phyloP scores from a whole-genome alignment of 2,329 filamentous ascomycete genomes.

The Colletotrichum sp. region DNA sequence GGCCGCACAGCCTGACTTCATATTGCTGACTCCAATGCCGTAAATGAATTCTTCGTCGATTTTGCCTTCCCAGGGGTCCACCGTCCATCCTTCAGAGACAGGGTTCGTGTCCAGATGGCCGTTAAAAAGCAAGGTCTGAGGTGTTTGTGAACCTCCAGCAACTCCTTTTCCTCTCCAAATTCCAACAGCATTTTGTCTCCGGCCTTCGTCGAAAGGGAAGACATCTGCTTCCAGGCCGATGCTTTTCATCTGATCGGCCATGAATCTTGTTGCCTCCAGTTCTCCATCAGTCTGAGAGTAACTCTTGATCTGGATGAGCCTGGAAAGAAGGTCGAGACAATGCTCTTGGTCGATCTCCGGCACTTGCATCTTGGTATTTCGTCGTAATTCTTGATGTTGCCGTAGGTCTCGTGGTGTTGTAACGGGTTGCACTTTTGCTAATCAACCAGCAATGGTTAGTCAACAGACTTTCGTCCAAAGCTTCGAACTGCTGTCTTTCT shows the following conservation, averaged over 20 bases:
- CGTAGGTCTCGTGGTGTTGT: background rate
- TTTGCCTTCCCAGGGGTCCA: slow-evolving; percentile 33
- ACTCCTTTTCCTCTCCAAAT: slow-evolving; percentile 14
- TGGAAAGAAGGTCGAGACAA: slow-evolving; percentile 27
- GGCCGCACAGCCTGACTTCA: slow-evolving; percentile 33
- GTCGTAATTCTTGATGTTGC: background rate
- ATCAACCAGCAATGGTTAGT: background rate
- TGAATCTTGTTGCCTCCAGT: slow-evolving; percentile 24
- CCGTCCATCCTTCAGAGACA: slow-evolving; percentile 32
- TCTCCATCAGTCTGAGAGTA: slow-evolving; percentile 32
- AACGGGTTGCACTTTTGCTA: background rate
- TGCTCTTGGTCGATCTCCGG: slow-evolving; percentile 27
- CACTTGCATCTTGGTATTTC: background rate
- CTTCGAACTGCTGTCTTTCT: background rate
- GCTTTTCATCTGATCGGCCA: slow-evolving; percentile 24
- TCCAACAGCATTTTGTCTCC: slow-evolving; percentile 28
- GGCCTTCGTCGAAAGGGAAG: slow-evolving; percentile 25
- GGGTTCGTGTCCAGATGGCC: slow-evolving; percentile 34
- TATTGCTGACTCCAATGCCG: slow-evolving; percentile 33
- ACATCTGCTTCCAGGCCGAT: slow-evolving; percentile 29
- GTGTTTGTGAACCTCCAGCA: background rate
- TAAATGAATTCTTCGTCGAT: slow-evolving; percentile 31
- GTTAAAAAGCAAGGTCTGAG: slow-evolving; percentile 28
- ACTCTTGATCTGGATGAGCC: slow-evolving; percentile 31
- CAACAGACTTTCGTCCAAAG: background rate